Conservation (phyloP, 2,329 filamentous ascomycete genomes). For the Xylaria sp. region DNA sequence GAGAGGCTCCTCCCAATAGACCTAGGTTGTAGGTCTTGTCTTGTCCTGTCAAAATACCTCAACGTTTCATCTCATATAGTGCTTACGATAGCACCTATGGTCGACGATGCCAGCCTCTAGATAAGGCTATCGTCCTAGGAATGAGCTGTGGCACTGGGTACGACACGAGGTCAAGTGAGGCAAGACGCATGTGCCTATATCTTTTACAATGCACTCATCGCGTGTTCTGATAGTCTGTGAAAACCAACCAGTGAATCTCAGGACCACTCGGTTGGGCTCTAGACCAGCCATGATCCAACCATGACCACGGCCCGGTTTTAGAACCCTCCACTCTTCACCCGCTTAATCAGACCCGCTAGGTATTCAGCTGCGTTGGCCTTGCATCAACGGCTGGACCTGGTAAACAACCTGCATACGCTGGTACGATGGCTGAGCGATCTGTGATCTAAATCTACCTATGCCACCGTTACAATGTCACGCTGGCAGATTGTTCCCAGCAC, state of each 20-base stretch:
- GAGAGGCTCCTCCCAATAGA: neutral
- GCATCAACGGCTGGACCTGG: conserved; percentile 50
- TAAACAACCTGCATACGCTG: conserved; percentile 42
- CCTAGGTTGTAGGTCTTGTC: neutral
- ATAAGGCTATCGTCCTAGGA: conserved; percentile 39
- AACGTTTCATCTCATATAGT: conserved; percentile 23
- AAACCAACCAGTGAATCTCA: conserved; percentile 46
- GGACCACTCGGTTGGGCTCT: conserved; percentile 48
- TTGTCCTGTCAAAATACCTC: conserved; percentile 14
- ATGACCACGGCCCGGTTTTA: conserved; percentile 35
- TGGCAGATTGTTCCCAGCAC: conserved; percentile 36
- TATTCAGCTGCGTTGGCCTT: conserved; percentile 49
- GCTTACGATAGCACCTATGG: conserved; percentile 23
- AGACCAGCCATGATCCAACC: conserved; percentile 41
- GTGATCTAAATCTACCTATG: conserved; percentile 40
- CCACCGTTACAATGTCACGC: conserved; percentile 39
- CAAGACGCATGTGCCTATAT: conserved; percentile 43
- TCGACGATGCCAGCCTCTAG: conserved; percentile 30
- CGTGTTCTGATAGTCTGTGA: conserved; percentile 29
- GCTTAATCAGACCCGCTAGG: conserved; percentile 34
- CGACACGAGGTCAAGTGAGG: conserved; percentile 49
- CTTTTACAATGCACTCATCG: conserved; percentile 25
- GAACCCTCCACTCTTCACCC: conserved; percentile 35
- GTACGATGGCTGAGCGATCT: conserved; percentile 40
- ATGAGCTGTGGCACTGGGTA: conserved; percentile 36